Evolutionary conservation across 225 moss, liverwort and hornwort genomes (phyloP).

Genomic region (Sphagnum tenellum): DNA sequence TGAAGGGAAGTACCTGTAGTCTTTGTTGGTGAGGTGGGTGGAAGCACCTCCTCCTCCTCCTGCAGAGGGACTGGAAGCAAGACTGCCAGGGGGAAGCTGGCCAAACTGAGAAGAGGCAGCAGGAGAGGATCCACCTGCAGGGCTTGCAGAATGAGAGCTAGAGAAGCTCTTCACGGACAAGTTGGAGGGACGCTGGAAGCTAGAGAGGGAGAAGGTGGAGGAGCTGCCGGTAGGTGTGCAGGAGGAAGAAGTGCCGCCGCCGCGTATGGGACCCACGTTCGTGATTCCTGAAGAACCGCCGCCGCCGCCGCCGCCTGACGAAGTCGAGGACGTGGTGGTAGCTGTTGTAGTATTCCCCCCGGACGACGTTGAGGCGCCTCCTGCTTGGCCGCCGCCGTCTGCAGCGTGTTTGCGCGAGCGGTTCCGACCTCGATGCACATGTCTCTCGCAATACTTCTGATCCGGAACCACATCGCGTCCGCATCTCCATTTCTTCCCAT

Average conservation of each 20-base stretch:
- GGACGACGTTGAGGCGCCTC: no score
- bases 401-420: slow-evolving; percentile 71
- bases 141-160: slow-evolving; percentile 34
- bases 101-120: slow-evolving; percentile 77
- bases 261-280: no score
- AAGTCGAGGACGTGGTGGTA: no score
- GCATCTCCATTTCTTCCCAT: slow-evolving; percentile 99
- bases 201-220: slow-evolving; percentile 3
- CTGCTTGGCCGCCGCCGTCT: slow-evolving; percentile 18
- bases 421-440: slow-evolving; percentile 98
- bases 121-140: slow-evolving; percentile 73
- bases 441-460: slow-evolving; percentile 99
- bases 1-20: slow-evolving; percentile 44
- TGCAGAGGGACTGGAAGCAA: slow-evolving; percentile 1
- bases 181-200: slow-evolving; percentile 64
- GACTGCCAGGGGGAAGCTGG: slow-evolving; percentile 51
- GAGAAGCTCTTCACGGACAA: slow-evolving; percentile 77
- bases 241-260: no score
- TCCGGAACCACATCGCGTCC: slow-evolving; percentile 92
- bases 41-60: no score
- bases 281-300: no score
- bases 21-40: slow-evolving; percentile 59
- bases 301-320: no score
- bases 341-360: no score
- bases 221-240: no score